Evolutionary conservation across 139 green algal species (phyloP).

Genomic region (Micractinium sp.): DNA sequence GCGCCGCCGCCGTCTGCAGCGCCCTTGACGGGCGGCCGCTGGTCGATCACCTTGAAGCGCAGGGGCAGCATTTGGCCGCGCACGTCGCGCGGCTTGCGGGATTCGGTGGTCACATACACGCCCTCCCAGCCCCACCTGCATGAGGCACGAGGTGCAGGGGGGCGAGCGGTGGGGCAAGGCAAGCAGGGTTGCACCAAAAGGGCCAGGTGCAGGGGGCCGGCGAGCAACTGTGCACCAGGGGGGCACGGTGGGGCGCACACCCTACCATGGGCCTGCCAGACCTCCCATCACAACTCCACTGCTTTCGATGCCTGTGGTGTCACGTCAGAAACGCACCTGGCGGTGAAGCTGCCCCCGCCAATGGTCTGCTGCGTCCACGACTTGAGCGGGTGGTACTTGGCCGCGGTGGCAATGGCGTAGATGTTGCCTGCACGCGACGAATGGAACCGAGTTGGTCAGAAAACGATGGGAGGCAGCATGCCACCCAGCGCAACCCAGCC

Average conservation of each 20-base stretch:
- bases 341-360: slow-evolving; percentile 70
- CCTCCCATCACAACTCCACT: no score
- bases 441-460: no score
- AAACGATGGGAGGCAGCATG: no score
- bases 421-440: slow-evolving; percentile 74
- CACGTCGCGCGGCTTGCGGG: slow-evolving; percentile 74
- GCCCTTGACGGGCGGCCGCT: slow-evolving; percentile 15
- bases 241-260: no score
- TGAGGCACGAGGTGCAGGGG: no score
- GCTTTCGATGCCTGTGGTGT: no score
- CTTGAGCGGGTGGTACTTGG: slow-evolving; percentile 83
- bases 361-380: slow-evolving; percentile 65
- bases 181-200: background rate
- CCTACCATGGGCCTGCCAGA: no score
- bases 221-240: no score
- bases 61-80: slow-evolving; percentile 78
- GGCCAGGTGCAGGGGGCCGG: no score
- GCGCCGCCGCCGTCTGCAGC: background rate
- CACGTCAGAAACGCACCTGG: slow-evolving; percentile 35
- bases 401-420: slow-evolving; percentile 83
- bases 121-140: slow-evolving; percentile 68
- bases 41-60: slow-evolving; percentile 67
- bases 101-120: slow-evolving; percentile 66
- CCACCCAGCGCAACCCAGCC: no score
- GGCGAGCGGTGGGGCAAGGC: background rate